phyloP scores from a whole-genome alignment of 2,329 filamentous ascomycete genomes.

The Epichloe gansuensis region DNA sequence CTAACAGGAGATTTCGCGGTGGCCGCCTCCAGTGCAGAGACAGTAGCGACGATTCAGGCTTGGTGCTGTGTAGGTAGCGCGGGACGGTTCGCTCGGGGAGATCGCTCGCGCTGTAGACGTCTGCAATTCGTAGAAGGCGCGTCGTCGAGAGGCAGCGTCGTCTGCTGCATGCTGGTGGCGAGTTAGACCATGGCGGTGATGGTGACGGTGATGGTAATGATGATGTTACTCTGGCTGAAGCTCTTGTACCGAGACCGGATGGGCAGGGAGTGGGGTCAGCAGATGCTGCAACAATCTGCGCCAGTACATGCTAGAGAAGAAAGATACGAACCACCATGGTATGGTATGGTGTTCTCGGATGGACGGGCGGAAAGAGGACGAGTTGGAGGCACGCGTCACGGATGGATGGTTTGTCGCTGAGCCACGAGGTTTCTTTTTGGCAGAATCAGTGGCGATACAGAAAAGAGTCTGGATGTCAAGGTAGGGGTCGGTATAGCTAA shows the following conservation, averaged over 20 bases:
- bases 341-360: not conserved
- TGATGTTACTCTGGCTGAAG: not conserved
- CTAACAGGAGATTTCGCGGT: conserved; percentile 44
- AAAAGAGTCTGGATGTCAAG: too few relatives aligned
- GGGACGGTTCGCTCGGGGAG: conserved; percentile 23
- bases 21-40: conserved; percentile 43
- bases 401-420: not conserved
- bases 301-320: conserved; percentile 11
- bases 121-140: conserved; percentile 20
- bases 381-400: not conserved
- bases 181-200: not conserved
- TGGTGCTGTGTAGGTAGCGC: conserved; percentile 27
- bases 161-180: not conserved
- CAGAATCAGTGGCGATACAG: too few relatives aligned
- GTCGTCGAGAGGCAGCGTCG: conserved; percentile 38
- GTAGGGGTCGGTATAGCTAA: too few relatives aligned
- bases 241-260: not conserved
- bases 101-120: conserved; percentile 19
- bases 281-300: conserved; percentile 2
- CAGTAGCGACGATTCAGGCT: conserved; percentile 39
- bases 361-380: not conserved
- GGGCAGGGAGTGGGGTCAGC: not conserved
- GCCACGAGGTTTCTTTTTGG: not conserved
- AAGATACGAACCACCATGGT: not conserved
- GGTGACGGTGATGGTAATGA: not conserved